Conservation (phyloP, 192 early-diverging fungal species). For the Obelidium mucronatum region DNA sequence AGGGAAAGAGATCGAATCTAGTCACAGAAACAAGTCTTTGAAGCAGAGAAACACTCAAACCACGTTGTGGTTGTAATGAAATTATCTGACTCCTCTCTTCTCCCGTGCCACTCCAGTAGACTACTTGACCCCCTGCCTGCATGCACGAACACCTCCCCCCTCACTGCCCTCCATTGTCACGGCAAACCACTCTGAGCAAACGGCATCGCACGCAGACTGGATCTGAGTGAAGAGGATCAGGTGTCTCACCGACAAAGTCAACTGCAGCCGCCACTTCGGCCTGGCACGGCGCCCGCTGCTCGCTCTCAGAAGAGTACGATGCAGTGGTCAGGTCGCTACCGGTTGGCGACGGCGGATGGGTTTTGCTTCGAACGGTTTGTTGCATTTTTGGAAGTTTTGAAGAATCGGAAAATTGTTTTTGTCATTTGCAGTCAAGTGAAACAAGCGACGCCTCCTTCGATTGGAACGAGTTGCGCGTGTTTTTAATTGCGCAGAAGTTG, state of each 20-base stretch:
- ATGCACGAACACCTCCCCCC: background rate
- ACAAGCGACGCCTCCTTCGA: too few species aligned
- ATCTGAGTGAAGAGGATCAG: too few species aligned
- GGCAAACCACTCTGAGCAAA: background rate
- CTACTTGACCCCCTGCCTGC: background rate
- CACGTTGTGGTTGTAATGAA: background rate
- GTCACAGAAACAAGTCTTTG: too few species aligned
- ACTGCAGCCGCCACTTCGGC: constrained; percentile 8
- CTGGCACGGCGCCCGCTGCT: background rate
- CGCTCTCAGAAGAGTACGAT: too few species aligned
- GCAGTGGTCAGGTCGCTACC: background rate
- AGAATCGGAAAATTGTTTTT: too few species aligned
- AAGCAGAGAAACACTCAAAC: too few species aligned
- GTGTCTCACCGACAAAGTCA: constrained; percentile 30
- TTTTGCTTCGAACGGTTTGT: background rate
- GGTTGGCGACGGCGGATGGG: background rate
- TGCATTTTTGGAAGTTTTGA: too few species aligned
- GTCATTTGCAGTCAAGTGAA: too few species aligned
- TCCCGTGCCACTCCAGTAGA: background rate
- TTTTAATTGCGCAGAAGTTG: too few species aligned
- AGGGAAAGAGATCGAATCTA: too few species aligned
- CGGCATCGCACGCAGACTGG: background rate
- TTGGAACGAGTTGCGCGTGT: too few species aligned
- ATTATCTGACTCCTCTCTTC: background rate
- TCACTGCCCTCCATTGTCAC: background rate